Conservation (phyloP, 2,329 filamentous ascomycete genomes). For the Venturia pyrina region DNA sequence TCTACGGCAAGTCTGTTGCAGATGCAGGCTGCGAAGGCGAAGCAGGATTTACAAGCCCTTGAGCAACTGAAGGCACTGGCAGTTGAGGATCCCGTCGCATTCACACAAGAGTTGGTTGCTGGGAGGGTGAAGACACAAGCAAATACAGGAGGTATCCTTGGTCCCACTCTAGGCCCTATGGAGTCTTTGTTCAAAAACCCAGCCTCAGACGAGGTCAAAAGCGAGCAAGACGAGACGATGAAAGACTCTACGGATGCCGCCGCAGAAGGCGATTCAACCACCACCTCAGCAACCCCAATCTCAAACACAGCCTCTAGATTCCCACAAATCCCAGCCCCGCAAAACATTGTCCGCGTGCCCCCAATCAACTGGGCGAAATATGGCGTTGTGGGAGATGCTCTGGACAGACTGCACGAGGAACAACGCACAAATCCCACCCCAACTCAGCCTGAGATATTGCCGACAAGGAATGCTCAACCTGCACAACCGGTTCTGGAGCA, state of each 20-base stretch:
- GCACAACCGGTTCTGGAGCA: not conserved
- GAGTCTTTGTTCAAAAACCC: conserved; percentile 12
- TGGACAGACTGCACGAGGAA: conserved; percentile 77
- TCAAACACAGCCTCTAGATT: conserved; percentile 33
- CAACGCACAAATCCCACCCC: conserved; percentile 54
- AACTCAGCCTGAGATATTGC: conserved; percentile 21
- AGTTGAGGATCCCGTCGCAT: conserved; percentile 59
- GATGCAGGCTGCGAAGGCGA: conserved; percentile 70
- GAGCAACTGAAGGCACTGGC: conserved; percentile 62
- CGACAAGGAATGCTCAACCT: not conserved
- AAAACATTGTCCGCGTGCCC: conserved; percentile 76
- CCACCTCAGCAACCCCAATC: not conserved
- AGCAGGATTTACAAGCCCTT: conserved; percentile 63
- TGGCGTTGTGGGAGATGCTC: conserved; percentile 71
- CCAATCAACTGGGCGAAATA: conserved; percentile 95
- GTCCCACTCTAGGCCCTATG: conserved; percentile 24
- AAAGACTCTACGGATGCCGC: not conserved
- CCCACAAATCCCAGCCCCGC: conserved; percentile 60
- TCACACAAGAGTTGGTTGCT: conserved; percentile 41
- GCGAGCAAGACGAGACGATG: not conserved
- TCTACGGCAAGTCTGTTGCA: conserved; percentile 80
- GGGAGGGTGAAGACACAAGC: not conserved
- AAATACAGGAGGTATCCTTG: conserved; percentile 23
- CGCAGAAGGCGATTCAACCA: not conserved
- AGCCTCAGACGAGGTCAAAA: not conserved